These are phyloP conservation scores for Tillandsia fasciculata DNA, from an alignment of 176 grass and related monocot genomes.

Conservation along the genomic window DNA sequence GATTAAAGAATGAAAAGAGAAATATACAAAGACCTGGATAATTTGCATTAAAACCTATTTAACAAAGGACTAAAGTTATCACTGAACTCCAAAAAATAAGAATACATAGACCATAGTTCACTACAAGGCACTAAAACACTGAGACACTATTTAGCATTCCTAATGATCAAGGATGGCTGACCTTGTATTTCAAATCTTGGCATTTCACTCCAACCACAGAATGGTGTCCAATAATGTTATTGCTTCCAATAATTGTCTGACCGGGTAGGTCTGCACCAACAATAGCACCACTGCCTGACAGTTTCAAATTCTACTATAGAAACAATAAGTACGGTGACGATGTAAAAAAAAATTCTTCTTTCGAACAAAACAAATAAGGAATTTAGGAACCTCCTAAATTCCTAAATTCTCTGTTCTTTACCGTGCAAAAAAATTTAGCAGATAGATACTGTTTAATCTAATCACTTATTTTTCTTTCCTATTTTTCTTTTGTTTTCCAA, in stretches of 20 bases:
- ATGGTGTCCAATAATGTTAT: conserved; percentile 74
- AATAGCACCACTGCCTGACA: conserved; percentile 78
- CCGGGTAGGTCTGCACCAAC: conserved; percentile 80
- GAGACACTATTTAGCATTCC: not conserved
- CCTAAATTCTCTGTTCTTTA: not conserved
- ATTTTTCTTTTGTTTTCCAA: not conserved
- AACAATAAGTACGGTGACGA: not conserved
- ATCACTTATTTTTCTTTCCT: not conserved
- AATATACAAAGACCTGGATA: no score
- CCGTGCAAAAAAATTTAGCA: not conserved
- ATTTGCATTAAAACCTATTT: no score
- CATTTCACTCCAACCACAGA: conserved; percentile 71
- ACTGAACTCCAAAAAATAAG: not conserved
- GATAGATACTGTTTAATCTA: not conserved
- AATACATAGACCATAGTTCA: not conserved
- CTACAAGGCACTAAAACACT: not conserved
- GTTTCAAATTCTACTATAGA: conserved; percentile 19
- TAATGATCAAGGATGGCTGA: conserved; percentile 23
- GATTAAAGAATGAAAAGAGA: no score
- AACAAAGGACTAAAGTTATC: no score
- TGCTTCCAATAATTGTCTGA: conserved; percentile 46
- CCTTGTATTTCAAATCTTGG: conserved; percentile 97
- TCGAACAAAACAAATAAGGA: not conserved
- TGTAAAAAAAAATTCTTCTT: not conserved
- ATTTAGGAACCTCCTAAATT: not conserved